Base-by-base conservation (phyloP, 805 yeast genomes). In the Candida alai region DNA sequence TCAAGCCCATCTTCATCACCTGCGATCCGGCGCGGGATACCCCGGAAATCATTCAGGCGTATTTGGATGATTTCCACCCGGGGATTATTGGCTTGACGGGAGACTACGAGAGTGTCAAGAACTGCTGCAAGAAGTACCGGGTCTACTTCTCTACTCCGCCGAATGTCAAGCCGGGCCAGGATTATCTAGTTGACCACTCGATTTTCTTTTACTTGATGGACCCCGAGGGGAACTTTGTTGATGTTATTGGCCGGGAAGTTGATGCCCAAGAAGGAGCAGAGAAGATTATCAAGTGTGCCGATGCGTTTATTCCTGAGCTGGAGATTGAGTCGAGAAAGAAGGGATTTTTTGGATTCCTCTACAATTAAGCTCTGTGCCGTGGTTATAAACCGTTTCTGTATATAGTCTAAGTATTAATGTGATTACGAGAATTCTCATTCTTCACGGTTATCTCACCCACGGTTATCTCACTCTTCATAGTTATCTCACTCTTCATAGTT, bases 131-230 rank as follows among this genome's bases (percentile, higher is more conserved):
- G 60, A 78, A 80, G 47, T 93, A 79, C 62, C 73, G 98, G 46
- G 98, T 93, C 10, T 93, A 93, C 60, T 93, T 93, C 60, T 86
- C 96, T n/a, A 93, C 98, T 1, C 98, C 98, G 3, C 84, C 89
- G 17, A 77, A 87, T 53, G 82, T 93, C 30, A 86, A 88, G 56
- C 93, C 95, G 0, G 97, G 97, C 13, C 95, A 93, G 60, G 96
- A 93, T 49, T 93, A 93, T 55, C 70, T 93, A 41, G 98, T 93
- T 20, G 98, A 93, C 56, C 98, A 93, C 61, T 90, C 97, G 3
- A 88, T 93, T 39, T 93, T 93, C 76, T 90, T 90, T 63, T 93
- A 93, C 54, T 67, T 93, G 49, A 90, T 93, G 97, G 97, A 93
- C 56, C 89, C 96, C n/a, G 96, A 93, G 56, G 98, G 97, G 30